Evolutionary conservation across 1,284 basidiomycete species (phyloP), one percentile per base, ranked within the genome.

Genomic region (Vanrija humicola): DNA sequence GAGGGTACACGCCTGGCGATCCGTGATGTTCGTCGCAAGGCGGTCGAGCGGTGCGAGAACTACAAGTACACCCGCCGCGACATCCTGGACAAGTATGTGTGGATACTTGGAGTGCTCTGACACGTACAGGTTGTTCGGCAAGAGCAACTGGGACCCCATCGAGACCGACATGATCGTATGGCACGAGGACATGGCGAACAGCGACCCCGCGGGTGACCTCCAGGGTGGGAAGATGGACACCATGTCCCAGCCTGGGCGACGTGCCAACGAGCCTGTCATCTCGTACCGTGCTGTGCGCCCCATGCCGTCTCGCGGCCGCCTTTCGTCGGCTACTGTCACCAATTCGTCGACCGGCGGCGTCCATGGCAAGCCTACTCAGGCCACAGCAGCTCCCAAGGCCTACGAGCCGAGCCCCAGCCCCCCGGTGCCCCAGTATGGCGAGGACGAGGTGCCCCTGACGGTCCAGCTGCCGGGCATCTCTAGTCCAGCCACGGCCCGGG

Each of bases 11-110:
- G 72, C 19, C 65, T 69, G 21, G 72, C 74, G 0, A 59, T 77
- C 18, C 55, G 72, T 34, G 69, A 74, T 50, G 70, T 77, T 18
- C 54, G 74, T 34, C 59, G 75, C 39, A 76, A 77, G 56, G 66
- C 70, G n/a, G 74, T 77, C 14, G 75, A 77, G 59, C 59, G 74
- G 25, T 73, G 69, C 40, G 75, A 77, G 56, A 77, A 77, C 54
- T 77, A 77, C 70, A 75, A 75, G 64, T 76, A 77, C 53, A 77
- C 74, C 42, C 66, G 74, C 7, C 63, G 75, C n/a, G 73, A 77
- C 56, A 61, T 74, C 12, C 63, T 77, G 12, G 67, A 75, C 63
- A 74, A 74, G 75, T 77, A 58, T 65, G 74, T 69, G 9, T 5
- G 14, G 1, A 10, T 12, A 39, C 15, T 15, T 3, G 38, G 23